phyloP scores from a whole-genome alignment of 108 stramenopile species.

The Nannochloropsis gaditana region DNA sequence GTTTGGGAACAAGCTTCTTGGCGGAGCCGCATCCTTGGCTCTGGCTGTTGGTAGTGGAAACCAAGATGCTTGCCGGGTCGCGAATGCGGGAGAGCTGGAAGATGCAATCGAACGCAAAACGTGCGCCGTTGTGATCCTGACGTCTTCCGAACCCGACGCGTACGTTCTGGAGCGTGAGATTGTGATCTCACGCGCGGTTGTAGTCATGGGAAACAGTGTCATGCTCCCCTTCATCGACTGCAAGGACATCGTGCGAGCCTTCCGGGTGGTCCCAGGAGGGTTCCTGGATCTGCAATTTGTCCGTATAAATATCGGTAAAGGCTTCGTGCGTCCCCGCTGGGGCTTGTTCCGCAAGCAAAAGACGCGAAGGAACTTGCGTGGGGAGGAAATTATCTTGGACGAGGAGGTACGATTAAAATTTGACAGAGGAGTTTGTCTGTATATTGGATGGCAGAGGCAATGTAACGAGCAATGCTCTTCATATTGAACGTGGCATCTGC shows the following conservation, averaged over 20 bases:
- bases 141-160: neutral
- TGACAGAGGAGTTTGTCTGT: no score
- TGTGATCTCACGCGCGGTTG: neutral
- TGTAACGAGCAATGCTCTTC: no score
- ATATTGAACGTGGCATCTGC: no score
- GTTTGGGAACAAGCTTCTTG: neutral
- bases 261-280: neutral
- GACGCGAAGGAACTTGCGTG: neutral
- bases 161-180: neutral
- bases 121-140: neutral
- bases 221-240: neutral
- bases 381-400: neutral
- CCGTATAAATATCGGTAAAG: neutral
- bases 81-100: neutral
- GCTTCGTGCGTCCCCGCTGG: neutral
- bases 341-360: neutral
- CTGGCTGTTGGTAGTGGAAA: neutral
- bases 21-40: neutral
- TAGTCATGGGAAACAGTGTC: neutral
- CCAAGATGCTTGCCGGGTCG: neutral
- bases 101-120: neutral
- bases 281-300: slow-evolving; percentile 3
- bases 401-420: neutral
- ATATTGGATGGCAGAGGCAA: no score
- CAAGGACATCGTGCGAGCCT: neutral